Evolutionary conservation across 495 filamentous ascomycete genomes (phyloP), one percentile per base, ranked within the genome.

Genomic region (Aspergillus funiculosus): DNA sequence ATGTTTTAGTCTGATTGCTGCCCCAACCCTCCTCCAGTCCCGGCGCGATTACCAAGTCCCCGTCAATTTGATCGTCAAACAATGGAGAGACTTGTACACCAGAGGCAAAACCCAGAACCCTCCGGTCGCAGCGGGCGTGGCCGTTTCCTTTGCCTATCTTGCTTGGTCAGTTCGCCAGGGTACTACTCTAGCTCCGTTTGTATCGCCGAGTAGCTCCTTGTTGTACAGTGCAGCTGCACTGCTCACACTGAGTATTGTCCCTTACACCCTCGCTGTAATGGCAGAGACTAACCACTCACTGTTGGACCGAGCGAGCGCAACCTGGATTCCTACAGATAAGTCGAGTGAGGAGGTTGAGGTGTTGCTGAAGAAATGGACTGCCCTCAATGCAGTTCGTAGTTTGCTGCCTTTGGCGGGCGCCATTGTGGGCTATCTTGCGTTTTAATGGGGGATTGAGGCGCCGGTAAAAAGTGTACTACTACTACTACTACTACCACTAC

Each of bases 81-180:
- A 62, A 43, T 69, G 59, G 59, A 41, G 39, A 20, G 41, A 52
- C 24, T 8, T 66, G 9, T 73, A 61, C 41, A 60, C 59, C 39
- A 51, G 10, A 2, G 67, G 68, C n/a, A 58, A 65, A 2, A 32
- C 46, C 2, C 58, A 64, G 32, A 62, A 67, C 43, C 69, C 68
- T 0, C 56, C 61, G 1, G 52, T 68, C 5, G 63, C 60, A 3
- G 59, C 51, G 0, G 25, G 53, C 6, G 57, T 59, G 5, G 61
- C 61, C 2, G 25, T 60, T 1, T 61, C 63, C 19, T 71, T 71
- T 41, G 14, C 60, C 26, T 71, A 69, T 44, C 62, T 72, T 17
- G 68, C 69, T 9, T 68, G 64, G 47, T 54, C 53, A 1, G 61
- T 69, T 29, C 60, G 52, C 5, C 6, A 25, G 3, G 46, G 48